Conservation (phyloP, 2,329 filamentous ascomycete genomes). For the Diaporthe sp. region DNA sequence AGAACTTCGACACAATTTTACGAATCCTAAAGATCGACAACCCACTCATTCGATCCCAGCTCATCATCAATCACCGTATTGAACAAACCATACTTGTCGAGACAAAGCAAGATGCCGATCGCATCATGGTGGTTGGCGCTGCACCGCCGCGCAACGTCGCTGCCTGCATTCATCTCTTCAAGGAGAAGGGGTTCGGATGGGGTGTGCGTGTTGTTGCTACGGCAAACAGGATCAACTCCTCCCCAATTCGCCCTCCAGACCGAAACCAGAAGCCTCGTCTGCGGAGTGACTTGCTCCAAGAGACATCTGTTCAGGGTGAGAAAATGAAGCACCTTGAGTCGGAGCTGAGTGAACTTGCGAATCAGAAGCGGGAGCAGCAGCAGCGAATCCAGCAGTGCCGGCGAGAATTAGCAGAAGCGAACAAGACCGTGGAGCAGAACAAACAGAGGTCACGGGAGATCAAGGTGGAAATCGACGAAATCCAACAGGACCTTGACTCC, state of each 20-base stretch:
- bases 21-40: slow-evolving; percentile 87
- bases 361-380: slow-evolving; percentile 61
- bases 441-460: slow-evolving; percentile 70
- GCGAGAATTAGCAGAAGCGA: slow-evolving; percentile 64
- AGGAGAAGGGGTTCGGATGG: slow-evolving; percentile 68
- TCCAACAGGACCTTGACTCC: slow-evolving; percentile 73
- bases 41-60: slow-evolving; percentile 80
- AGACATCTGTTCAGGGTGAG: slow-evolving; percentile 58
- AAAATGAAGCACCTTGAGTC: slow-evolving; percentile 66
- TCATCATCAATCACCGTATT: slow-evolving; percentile 86
- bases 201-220: slow-evolving; percentile 69
- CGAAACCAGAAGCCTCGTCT: slow-evolving; percentile 76
- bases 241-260: slow-evolving; percentile 57
- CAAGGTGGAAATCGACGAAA: slow-evolving; percentile 68
- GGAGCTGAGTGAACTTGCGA: slow-evolving; percentile 67
- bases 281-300: slow-evolving; percentile 73
- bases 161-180: slow-evolving; percentile 77
- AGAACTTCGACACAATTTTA: slow-evolving; percentile 81
- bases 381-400: slow-evolving; percentile 64
- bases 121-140: slow-evolving; percentile 75
- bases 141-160: slow-evolving; percentile 76
- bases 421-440: slow-evolving; percentile 57
- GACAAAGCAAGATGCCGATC: slow-evolving; percentile 74
- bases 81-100: slow-evolving; percentile 88
- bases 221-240: slow-evolving; percentile 53